Percentiles rank a stretch among this genome's conserved stretches.
phyloP scores from a whole-genome alignment of 306 rosid genomes.

The Fagus sylvatica region DNA sequence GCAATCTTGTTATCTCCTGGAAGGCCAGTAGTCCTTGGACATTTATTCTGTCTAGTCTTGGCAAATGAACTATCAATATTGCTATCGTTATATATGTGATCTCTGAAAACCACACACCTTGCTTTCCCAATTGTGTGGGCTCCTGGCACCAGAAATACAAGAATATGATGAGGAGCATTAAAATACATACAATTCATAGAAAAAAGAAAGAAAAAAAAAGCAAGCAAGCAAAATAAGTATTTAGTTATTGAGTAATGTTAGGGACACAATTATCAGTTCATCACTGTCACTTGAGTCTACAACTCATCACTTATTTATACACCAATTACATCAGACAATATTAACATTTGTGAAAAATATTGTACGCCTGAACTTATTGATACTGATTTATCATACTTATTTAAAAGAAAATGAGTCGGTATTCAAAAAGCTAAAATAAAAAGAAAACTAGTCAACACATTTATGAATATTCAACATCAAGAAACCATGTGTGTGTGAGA shows the following conservation, averaged over 20 bases:
- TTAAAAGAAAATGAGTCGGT: too few relatives aligned
- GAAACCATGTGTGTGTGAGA: too few relatives aligned
- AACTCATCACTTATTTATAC: too few relatives aligned
- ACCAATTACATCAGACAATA: too few relatives aligned
- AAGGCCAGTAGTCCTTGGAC: constrained; percentile 42
- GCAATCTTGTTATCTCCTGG: constrained; percentile 60
- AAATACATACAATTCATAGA: too few relatives aligned
- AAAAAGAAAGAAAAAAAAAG: neutral
- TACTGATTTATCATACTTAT: constrained; percentile 14
- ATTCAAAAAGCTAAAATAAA: neutral
- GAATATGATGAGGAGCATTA: too few relatives aligned
- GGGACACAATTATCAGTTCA: too few relatives aligned
- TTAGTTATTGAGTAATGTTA: neutral
- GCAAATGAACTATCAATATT: constrained; percentile 65
- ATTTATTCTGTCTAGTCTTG: constrained; percentile 29
- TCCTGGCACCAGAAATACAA: constrained; percentile 29
- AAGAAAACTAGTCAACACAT: neutral
- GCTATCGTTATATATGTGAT: constrained; percentile 49
- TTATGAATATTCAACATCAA: too few relatives aligned
- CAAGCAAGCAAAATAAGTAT: neutral
- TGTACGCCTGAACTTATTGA: too few relatives aligned
- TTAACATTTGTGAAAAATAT: too few relatives aligned
- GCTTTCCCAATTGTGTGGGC: constrained; percentile 79
- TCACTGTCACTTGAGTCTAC: too few relatives aligned
- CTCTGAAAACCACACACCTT: constrained; percentile 58